Conservation (phyloP, 2,329 filamentous ascomycete genomes). For the Huntiella abstrusa region DNA sequence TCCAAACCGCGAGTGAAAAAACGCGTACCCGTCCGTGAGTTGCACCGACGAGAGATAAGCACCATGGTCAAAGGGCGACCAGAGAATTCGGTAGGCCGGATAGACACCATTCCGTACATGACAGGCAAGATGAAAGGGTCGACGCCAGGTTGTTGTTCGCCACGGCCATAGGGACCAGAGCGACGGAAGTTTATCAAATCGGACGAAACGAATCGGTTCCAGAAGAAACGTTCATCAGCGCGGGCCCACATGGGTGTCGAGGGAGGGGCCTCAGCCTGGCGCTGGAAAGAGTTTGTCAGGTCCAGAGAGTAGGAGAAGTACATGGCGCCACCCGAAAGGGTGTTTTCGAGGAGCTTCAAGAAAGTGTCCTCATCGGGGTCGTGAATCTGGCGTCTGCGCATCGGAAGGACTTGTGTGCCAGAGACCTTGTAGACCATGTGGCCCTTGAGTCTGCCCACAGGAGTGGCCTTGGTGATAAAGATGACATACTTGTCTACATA, state of each 20-base stretch:
- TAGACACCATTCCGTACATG: conserved; percentile 91
- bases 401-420: conserved; percentile 77
- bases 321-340: conserved; percentile 72
- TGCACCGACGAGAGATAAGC: conserved; percentile 74
- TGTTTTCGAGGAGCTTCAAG: conserved; percentile 58
- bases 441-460: conserved; percentile 78
- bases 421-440: conserved; percentile 92
- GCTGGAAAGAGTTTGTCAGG: conserved; percentile 90
- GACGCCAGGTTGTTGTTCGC: conserved; percentile 51
- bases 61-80: conserved; percentile 65
- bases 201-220: conserved; percentile 84
- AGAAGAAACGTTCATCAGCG: conserved; percentile 95
- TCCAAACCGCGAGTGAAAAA: conserved; percentile 93
- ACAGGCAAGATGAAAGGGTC: conserved; percentile 91
- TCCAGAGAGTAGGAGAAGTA: conserved; percentile 98
- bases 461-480: conserved; percentile 83
- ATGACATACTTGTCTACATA: conserved; percentile 76
- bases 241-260: conserved; percentile 70
- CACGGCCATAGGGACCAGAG: conserved; percentile 39
- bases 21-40: conserved; percentile 74
- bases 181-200: conserved; percentile 80
- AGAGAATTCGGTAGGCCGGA: conserved; percentile 72
- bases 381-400: conserved; percentile 79
- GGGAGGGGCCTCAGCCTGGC: conserved; percentile 60
- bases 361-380: conserved; percentile 92